Percentiles rank a stretch among this genome's conserved stretches.
These are phyloP conservation scores for Rhodotorula paludigena DNA, from an alignment of 768 basidiomycete species.

Conservation along the genomic window DNA sequence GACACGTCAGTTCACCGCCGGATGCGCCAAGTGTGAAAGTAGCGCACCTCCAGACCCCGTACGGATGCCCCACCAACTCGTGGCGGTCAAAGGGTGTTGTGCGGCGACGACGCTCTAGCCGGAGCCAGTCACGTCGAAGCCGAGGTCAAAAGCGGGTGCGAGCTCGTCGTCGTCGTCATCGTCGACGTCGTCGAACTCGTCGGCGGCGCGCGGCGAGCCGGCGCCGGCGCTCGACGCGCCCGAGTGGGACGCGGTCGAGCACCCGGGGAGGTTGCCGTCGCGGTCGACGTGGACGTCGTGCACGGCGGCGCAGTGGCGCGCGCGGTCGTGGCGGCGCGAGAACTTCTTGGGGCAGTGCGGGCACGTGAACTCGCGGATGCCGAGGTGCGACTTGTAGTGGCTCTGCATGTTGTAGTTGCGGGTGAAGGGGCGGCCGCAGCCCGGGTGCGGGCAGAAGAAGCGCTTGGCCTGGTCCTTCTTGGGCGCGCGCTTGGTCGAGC, in stretches of 20 bases:
- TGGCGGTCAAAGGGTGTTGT: neutral
- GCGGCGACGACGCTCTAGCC: neutral
- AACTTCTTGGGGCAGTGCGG: conserved; percentile 41
- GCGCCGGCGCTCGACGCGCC: neutral
- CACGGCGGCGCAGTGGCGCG: conserved; percentile 40
- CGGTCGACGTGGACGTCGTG: conserved; percentile 36
- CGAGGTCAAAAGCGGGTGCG: conserved; percentile 4
- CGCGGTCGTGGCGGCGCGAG: conserved; percentile 41
- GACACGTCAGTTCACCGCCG: too few species aligned
- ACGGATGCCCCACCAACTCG: too few species aligned
- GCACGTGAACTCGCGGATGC: conserved; percentile 40
- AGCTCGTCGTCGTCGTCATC: neutral
- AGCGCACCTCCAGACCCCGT: too few species aligned
- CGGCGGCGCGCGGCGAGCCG: neutral
- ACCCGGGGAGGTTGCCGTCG: conserved; percentile 22
- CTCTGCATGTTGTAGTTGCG: conserved; percentile 42
- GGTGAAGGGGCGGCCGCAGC: conserved; percentile 39
- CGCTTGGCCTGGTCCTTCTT: conserved; percentile 31
- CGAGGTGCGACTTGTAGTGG: conserved; percentile 39
- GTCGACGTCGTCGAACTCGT: neutral
- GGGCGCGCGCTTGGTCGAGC: conserved; percentile 27
- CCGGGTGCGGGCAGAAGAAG: conserved; percentile 36
- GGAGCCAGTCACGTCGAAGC: neutral
- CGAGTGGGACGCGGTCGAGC: neutral
- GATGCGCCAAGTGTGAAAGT: too few species aligned